Evolutionary conservation across 495 filamentous ascomycete genomes (phyloP), one percentile per base, ranked within the genome.

Genomic region (Xylaria sp.): DNA sequence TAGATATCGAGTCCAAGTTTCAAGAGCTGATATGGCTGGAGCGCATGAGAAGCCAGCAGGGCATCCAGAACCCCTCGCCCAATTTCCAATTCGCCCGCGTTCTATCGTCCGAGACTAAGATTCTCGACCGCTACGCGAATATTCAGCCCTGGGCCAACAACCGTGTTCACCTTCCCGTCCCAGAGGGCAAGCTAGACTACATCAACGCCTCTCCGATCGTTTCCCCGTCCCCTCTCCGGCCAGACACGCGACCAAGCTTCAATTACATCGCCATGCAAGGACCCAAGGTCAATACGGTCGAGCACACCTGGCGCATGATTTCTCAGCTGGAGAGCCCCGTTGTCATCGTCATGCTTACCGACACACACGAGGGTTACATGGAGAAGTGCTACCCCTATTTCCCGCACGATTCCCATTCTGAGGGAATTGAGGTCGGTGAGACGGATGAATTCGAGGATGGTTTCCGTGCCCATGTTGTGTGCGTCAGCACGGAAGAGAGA

Each of bases 371-470:
- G 78, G 61, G 46, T 6, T 57, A 52, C 9, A 66, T 58, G 61
- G 93, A 97, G 74, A 98, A 99, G 79, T 98, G 97, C 78, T 93
- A 85, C 53, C 94, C 91, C 55, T 99, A 99, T 74, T 99, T 94
- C 72, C 96, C 96, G 0, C 79, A 87, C 35, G 82, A 85, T 40
- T 68, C 80, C 21, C 85, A 90, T 26, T 83, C 88, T 29, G 82
- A 89, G 0, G 80, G 80, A 3, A 74, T 90, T 59, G 76, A 80
- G 29, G 78, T 93, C 69, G 89, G 90, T 74, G 82, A 87, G 48
- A 69, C 82, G 59, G 84, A 92, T 80, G 91, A 89, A 78, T 88
- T 90, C 80, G 80, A 83, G 50, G 87, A 90, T 75, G 84, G 89
- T 9, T 92, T 92, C 77, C 83, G 82, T 19, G 89, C 83, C 2